Evolutionary conservation across 257 asterid species (phyloP), one percentile per base, ranked within the genome.

Genomic region (Capsicum baccatum): DNA sequence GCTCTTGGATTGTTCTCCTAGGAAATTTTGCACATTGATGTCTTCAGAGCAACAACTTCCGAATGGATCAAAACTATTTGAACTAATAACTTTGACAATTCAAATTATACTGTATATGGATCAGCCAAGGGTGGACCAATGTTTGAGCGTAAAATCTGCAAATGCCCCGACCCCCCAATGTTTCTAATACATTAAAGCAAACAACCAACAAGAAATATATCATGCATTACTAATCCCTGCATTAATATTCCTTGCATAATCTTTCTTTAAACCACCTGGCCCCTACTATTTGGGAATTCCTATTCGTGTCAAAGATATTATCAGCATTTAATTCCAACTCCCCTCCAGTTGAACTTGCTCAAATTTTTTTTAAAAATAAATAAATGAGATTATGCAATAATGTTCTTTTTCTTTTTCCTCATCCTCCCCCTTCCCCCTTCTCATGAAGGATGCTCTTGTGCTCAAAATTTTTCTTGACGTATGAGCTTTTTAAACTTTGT

Each of bases 121-220:
- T 71, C 68, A 58, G 74, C 74, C 73, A 91, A 88, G 55, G 88
- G 62, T 58, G 87, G 85, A 80, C 83, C 88, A 44, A 52, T 80
- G 74, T 88, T 80, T 73, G 91, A 89, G 84, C 85, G 90, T 71
- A 84, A 92, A 88, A 86, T 83, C 89, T 67, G 78, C 69, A 70
- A 57, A 26, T 67, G 37, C 37, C 35, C 11, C 37, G 33, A 26
- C 1, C 33, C 1, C 33, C 33, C 0, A 26, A 67, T 35, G 14
- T 15, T 9, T 13, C 37, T 67, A 37, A 35, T 67, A 35, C 50
- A 67, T 44, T 67, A 67, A 35, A 35, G 50, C 50, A 3, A 67
- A 67, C 13, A 6, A 35, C 48, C 73, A 12, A 33, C 48, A 66
- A 66, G n/a, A 66, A 66, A 68, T 68, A 14, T 16, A 62, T 19